A percentile compares a stretch with the other conserved stretches of the same genome.
Conservation (phyloP, 140 eudicot genomes). For the Bidens hawaiensis region DNA sequence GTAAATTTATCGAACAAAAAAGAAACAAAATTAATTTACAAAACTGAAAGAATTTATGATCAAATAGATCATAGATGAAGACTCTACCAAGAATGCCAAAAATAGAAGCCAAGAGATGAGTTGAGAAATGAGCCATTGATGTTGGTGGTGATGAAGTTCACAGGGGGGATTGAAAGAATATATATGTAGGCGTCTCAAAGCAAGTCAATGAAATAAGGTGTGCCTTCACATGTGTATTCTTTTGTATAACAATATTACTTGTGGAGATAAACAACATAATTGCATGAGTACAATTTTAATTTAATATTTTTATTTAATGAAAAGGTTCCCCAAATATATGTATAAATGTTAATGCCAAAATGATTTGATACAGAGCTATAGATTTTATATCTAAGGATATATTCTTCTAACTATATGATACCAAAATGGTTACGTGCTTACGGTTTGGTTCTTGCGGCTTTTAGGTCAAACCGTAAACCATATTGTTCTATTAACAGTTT, state of each 20-base stretch:
- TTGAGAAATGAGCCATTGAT: constrained; percentile 36
- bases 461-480: too few species aligned
- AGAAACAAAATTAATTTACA: too few species aligned
- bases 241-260: constrained; percentile 8
- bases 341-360: not conserved
- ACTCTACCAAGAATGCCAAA: constrained; percentile 53
- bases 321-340: not conserved
- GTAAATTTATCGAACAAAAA: not conserved
- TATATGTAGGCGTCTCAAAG: constrained; percentile 25
- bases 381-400: too few species aligned
- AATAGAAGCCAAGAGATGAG: constrained; percentile 28
- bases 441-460: too few species aligned
- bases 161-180: constrained; percentile 6
- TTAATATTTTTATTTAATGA: too few species aligned
- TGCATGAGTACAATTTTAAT: too few species aligned
- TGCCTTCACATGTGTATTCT: constrained; percentile 9
- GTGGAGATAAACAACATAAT: not conserved
- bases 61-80: not conserved
- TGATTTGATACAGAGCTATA: too few species aligned
- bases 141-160: constrained; percentile 39
- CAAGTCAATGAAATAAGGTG: not conserved
- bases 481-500: too few species aligned
- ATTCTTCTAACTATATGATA: too few species aligned
- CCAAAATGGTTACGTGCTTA: too few species aligned
- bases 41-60: not conserved